phyloP scores from a whole-genome alignment of 345 rosid species.

The Anastatica hierochuntica region DNA sequence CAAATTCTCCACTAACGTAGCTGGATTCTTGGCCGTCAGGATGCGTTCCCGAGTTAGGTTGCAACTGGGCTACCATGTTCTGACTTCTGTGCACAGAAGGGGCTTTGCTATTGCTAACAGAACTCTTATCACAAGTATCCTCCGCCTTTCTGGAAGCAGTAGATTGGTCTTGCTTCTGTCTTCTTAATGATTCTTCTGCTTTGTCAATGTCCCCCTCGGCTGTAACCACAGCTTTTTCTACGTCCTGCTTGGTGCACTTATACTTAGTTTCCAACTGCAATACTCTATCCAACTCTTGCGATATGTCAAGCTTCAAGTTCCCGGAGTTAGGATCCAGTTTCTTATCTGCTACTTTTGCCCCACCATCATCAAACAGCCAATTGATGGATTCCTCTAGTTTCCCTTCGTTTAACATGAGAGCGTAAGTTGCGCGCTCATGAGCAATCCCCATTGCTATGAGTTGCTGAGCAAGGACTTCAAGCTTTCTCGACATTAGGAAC shows the following conservation, averaged over 20 bases:
- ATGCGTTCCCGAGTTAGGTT: conserved; percentile 32
- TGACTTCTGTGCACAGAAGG: conserved; percentile 27
- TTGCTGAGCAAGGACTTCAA: conserved; percentile 74
- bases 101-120: conserved; percentile 24
- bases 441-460: conserved; percentile 75
- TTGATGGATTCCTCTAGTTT: conserved; percentile 71
- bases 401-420: conserved; percentile 84
- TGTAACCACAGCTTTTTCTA: conserved; percentile 63
- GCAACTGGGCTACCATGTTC: conserved; percentile 35
- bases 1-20: conserved; percentile 28
- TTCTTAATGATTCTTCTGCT: conserved; percentile 50
- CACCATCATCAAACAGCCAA: conserved; percentile 64
- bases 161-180: conserved; percentile 47
- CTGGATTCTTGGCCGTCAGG: conserved; percentile 36
- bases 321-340: conserved; percentile 38
- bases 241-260: conserved; percentile 71
- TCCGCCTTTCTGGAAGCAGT: conserved; percentile 41
- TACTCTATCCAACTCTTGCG: conserved; percentile 66
- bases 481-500: conserved; percentile 83
- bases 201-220: conserved; percentile 75
- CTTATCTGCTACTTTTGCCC: conserved; percentile 50
- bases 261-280: conserved; percentile 54
- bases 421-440: conserved; percentile 77
- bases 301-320: conserved; percentile 71
- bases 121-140: conserved; percentile 45